Evolutionary conservation across 1,284 basidiomycete genomes (phyloP).

Genomic region (Puccinia triticina): DNA sequence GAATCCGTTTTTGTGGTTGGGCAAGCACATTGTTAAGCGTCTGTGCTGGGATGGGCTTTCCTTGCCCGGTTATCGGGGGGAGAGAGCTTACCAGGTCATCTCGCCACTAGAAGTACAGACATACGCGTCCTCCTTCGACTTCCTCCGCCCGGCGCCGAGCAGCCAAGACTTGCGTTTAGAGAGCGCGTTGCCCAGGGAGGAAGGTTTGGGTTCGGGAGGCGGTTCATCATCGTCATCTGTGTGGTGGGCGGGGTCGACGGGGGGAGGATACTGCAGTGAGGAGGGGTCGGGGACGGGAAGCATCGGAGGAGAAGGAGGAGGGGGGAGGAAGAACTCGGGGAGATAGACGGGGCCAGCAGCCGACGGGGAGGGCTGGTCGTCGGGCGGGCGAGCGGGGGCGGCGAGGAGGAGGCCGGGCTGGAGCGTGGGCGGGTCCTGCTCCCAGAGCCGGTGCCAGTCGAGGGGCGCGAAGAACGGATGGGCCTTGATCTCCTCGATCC

Average conservation of each 20-base stretch:
- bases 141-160: constrained; percentile 1
- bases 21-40: not conserved
- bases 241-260: not conserved
- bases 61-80: too few species aligned
- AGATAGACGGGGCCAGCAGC: not conserved
- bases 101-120: not conserved
- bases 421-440: constrained; percentile 61
- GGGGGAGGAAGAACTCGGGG: not conserved
- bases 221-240: not conserved
- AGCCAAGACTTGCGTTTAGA: constrained; percentile 21
- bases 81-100: constrained; percentile 22
- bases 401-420: constrained; percentile 58
- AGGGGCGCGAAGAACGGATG: constrained; percentile 59
- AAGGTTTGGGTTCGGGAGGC: not conserved
- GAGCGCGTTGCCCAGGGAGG: not conserved
- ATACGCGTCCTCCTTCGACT: not conserved
- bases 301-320: not conserved
- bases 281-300: not conserved
- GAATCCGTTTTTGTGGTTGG: not conserved
- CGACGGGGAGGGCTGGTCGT: not conserved
- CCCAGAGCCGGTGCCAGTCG: constrained; percentile 77
- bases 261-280: not conserved
- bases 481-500: constrained; percentile 24
- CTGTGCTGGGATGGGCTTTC: not conserved
- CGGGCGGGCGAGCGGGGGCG: not conserved